Evolutionary conservation across 177 flowering plant species (phyloP).

Genomic region (Tripterygium wilfordii): DNA sequence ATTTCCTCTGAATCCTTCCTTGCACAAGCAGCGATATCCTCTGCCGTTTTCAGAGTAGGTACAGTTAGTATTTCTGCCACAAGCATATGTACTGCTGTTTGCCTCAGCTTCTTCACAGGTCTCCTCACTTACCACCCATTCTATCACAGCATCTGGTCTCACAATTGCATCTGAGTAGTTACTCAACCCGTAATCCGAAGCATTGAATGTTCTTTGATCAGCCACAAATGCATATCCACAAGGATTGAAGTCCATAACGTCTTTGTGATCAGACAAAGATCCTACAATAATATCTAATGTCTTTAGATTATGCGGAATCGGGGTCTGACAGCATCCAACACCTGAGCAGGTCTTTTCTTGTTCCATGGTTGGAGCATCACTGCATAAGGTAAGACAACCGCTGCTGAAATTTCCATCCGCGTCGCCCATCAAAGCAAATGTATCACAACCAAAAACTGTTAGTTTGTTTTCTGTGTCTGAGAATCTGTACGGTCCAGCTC

Average conservation of each 20-base stretch:
- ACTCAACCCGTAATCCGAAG: background rate
- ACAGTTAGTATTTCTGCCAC: background rate
- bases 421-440: background rate
- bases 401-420: background rate
- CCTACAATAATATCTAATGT: background rate
- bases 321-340: constrained; percentile 4
- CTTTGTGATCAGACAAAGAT: background rate
- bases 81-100: background rate
- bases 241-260: background rate
- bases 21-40: constrained; percentile 5
- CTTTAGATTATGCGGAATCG: background rate
- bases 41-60: background rate
- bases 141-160: background rate
- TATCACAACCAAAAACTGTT: constrained; percentile 4
- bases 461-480: constrained; percentile 3
- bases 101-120: background rate
- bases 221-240: constrained; percentile 4
- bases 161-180: background rate
- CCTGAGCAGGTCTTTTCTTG: constrained; percentile 2
- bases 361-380: background rate
- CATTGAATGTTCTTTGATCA: background rate
- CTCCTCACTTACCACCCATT: background rate
- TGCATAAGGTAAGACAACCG: background rate
- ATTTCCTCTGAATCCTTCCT: constrained; percentile 1
- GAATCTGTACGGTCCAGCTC: background rate